Base-by-base conservation (phyloP, 2,329 filamentous ascomycete genomes). In the Trichoderma asperellum region DNA sequence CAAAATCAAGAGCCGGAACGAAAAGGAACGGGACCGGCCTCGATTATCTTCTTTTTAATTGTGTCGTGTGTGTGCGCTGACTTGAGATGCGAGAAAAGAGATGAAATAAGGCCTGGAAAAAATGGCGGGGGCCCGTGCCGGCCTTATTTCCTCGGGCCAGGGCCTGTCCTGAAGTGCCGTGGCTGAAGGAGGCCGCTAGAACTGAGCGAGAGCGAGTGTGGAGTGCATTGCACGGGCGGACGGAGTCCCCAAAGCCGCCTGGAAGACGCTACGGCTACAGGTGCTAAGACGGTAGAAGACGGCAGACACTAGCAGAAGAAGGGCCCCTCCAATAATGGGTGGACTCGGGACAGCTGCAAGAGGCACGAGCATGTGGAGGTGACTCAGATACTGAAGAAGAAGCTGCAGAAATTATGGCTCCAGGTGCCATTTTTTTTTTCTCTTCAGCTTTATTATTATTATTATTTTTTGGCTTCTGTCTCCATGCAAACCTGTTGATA, bases 101-200 rank as follows among this genome's bases (percentile, higher is more conserved):
- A 73, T 70, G 71, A 69, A 74, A 70, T 55, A 70, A 65, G 37
- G 53, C 62, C 52, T 37, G 27, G 37, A 59, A 35, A 49, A 57
- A 57, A 60, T 32, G 63, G 57, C 59, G 56, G 68, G 73, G 75
- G 75, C 73, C 74, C 72, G 72, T 72, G 70, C 73, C 73, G 71
- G 73, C 73, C 72, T 75, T 75, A 76, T 76, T 74, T 16, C 37
- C 63, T 59, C 63, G 37, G 55, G 16, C 55, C 63, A 58, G 63
- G 34, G 49, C 49, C 18, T 52, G 53, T 29, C 40, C 21, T 43
- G 37, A 49, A 29, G 60, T 52, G 60, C 47, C 47, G 60, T 61
- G 60, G 62, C 43, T 58, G 53, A 14, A 67, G 63, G 63, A 67
- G 21, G 55, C 40, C 53, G 55, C 63, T 57, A 65, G 47, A 57